Evolutionary conservation across 352 stramenopile species (phyloP), one percentile per base, ranked within the genome.

Genomic region (Peronosclerospora sorghi): DNA sequence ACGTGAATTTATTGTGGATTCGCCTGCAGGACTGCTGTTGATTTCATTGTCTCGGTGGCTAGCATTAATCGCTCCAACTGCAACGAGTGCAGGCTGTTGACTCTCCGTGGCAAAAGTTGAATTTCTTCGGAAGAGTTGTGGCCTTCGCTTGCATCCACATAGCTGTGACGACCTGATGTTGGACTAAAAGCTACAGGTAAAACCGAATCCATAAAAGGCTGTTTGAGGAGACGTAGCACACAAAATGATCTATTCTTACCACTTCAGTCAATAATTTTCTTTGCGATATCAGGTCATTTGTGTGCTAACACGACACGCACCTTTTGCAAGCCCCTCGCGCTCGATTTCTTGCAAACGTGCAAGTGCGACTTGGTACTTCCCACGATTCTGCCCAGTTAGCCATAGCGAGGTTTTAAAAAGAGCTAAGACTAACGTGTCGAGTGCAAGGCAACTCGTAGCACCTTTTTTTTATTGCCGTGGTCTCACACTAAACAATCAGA

Each of bases 311-410:
- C 34, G 12, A 54, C 41, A n/a, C n/a, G 43, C 35, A 42, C 83
- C 67, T 13, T 86, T 61, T 1, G 46, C 50, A 24, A 68, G 51
- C 8, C 84, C 52, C 27, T 74, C 63, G 8, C 51, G 46, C n/a
- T 89, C 72, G 6, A 89, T 61, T 27, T 82, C 73, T 34, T 68
- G 52, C 47, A 83, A 86, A 8, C 76, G 73, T 21, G 56, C 39
- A n/a, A 56, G 47, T 2, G 76, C 73, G 12, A 65, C 68, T 32
- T 79, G 58, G 3, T 79, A 51, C 45, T 89, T 89, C 2, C 50
- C 48, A 37, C 63, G 65, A 32, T 89, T 89, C 76, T 89, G 44
- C 1, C 35, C 55, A 36, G 34, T 19, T 51, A 59, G 23, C 8
- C 4, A 44, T 32, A 26, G 21, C 6, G 6, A 26, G 6, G 3